phyloP scores from a whole-genome alignment of 2,329 filamentous ascomycete species.

The Arthroderma sp. region DNA sequence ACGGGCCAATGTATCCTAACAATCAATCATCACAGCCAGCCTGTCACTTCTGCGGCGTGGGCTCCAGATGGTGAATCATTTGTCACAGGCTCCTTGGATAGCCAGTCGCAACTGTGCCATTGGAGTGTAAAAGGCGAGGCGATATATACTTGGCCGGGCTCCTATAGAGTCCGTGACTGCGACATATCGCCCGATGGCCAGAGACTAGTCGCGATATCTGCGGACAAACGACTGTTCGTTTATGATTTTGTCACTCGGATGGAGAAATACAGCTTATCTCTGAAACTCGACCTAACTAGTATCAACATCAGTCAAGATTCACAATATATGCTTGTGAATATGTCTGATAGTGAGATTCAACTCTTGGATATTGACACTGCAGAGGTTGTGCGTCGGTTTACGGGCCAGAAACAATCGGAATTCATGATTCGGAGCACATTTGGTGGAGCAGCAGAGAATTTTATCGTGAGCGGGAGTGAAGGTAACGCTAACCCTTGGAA shows the following conservation, averaged over 20 bases:
- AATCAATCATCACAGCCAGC: slow-evolving; percentile 61
- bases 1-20: slow-evolving; percentile 50
- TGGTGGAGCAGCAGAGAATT: slow-evolving; percentile 82
- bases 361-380: slow-evolving; percentile 65
- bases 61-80: slow-evolving; percentile 63
- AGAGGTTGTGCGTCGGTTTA: slow-evolving; percentile 58
- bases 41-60: slow-evolving; percentile 86
- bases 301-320: slow-evolving; percentile 72
- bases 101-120: slow-evolving; percentile 51
- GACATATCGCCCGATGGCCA: slow-evolving; percentile 69
- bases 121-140: slow-evolving; percentile 54
- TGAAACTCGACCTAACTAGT: slow-evolving; percentile 60
- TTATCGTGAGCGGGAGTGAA: slow-evolving; percentile 84
- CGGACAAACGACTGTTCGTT: slow-evolving; percentile 57
- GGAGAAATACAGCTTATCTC: slow-evolving; percentile 59
- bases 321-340: slow-evolving; percentile 68
- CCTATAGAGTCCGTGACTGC: slow-evolving; percentile 69
- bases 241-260: slow-evolving; percentile 67
- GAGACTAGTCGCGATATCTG: slow-evolving; percentile 66
- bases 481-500: slow-evolving; percentile 37
- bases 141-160: slow-evolving; percentile 53
- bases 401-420: slow-evolving; percentile 59
- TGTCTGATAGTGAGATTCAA: slow-evolving; percentile 61
- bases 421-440: slow-evolving; percentile 73
- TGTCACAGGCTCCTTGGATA: slow-evolving; percentile 64